Evolutionary conservation across 345 rosid genomes (phyloP).

Genomic region (Corymbia maculata): DNA sequence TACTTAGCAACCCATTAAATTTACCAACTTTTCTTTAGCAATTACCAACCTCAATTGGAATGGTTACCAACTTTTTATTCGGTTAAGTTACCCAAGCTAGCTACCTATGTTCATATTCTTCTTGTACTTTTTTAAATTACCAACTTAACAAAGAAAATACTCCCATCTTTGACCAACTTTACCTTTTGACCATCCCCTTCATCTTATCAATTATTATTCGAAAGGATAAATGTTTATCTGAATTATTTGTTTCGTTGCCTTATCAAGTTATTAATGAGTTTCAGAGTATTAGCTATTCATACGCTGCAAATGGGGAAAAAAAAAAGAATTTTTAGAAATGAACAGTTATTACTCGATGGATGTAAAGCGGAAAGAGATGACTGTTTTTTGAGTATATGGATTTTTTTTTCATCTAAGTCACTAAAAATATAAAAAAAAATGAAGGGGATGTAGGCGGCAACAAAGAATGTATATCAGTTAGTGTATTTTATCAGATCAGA

Average conservation of each 20-base stretch:
- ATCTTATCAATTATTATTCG: neutral
- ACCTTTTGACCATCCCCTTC: neutral
- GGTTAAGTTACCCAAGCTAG: neutral
- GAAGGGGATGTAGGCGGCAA: neutral
- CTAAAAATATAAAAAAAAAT: neutral
- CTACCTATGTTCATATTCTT: neutral
- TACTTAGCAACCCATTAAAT: neutral
- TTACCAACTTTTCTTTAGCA: neutral
- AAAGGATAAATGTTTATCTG: neutral
- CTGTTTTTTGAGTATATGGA: neutral
- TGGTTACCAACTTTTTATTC: neutral
- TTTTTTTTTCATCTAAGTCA: neutral
- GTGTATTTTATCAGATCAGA: neutral
- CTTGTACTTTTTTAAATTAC: neutral
- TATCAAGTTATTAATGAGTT: rapidly evolving
- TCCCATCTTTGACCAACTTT: neutral
- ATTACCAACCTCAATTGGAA: neutral
- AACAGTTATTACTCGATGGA: neutral
- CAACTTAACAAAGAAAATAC: neutral
- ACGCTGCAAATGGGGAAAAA: neutral
- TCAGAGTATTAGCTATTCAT: neutral
- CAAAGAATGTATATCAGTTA: neutral
- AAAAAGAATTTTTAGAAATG: neutral
- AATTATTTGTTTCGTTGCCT: neutral
- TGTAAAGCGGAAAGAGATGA: neutral